Conservation (phyloP, 805 yeast species). For the Yamadazyma philogaea region DNA sequence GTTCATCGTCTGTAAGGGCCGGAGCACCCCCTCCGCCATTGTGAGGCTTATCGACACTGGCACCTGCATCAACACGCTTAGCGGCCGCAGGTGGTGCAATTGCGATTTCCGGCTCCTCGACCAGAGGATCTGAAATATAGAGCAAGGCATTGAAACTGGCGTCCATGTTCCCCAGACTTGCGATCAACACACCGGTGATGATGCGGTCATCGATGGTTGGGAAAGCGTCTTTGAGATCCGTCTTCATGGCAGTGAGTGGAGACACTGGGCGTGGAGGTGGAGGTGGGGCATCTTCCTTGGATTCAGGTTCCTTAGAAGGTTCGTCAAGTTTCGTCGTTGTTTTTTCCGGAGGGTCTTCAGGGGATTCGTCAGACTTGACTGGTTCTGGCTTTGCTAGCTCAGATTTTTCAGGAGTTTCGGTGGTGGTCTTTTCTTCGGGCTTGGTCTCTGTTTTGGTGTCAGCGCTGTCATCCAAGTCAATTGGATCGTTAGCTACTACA, state of each 20-base stretch:
- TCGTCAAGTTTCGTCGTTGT: not conserved
- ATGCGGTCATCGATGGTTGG: constrained; percentile 72
- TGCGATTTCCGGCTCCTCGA: constrained; percentile 51
- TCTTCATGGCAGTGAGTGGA: constrained; percentile 51
- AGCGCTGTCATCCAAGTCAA: constrained; percentile 16
- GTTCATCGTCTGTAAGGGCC: constrained; percentile 52
- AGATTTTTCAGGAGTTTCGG: not conserved
- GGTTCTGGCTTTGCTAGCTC: not conserved
- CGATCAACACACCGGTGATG: constrained; percentile 77
- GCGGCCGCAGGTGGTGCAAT: constrained; percentile 8
- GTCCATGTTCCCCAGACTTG: constrained; percentile 76
- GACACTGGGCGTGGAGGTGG: constrained; percentile 58
- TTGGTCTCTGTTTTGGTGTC: constrained; percentile 1
- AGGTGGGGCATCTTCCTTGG: constrained; percentile 28
- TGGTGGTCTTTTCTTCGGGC: not conserved
- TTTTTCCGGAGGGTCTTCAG: not conserved
- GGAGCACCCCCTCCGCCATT: constrained; percentile 1
- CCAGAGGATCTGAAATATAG: constrained; percentile 70
- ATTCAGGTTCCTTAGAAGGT: not conserved
- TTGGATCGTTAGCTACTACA: constrained; percentile 35
- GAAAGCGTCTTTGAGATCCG: constrained; percentile 78
- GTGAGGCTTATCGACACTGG: not conserved
- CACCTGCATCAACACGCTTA: not conserved
- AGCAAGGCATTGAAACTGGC: constrained; percentile 87
- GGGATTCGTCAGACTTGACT: not conserved